Conservation (phyloP, 371 early-diverging fungal genomes). For the Actinomucor elegans region DNA sequence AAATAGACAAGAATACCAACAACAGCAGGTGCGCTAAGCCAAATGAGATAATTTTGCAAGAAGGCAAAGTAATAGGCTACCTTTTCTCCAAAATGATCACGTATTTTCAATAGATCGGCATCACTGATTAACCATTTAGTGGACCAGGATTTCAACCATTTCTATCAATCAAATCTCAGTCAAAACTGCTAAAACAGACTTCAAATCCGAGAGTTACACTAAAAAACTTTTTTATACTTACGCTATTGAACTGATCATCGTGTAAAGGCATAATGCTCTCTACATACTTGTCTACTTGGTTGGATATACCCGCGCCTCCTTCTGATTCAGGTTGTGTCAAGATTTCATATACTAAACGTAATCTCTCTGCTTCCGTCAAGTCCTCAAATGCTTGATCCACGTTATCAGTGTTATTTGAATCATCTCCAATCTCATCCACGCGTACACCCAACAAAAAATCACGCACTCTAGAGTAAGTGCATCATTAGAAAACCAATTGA, state of each 20-base stretch:
- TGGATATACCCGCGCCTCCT: constrained; percentile 72
- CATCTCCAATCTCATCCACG: constrained; percentile 34
- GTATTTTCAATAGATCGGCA: constrained; percentile 64
- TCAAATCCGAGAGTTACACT: too few species aligned
- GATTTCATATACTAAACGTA: constrained; percentile 72
- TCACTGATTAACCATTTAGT: constrained; percentile 73
- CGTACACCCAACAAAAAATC: constrained; percentile 71
- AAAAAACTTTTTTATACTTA: too few species aligned
- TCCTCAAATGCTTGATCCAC: constrained; percentile 24
- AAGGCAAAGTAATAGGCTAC: constrained; percentile 91
- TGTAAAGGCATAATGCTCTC: constrained; percentile 80
- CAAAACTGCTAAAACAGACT: too few species aligned
- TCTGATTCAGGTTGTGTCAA: constrained; percentile 65
- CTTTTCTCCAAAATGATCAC: constrained; percentile 87
- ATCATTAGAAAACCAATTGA: not conserved
- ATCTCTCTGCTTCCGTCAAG: constrained; percentile 70
- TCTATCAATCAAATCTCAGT: too few species aligned
- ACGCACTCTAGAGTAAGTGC: constrained; percentile 40
- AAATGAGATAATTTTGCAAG: constrained; percentile 80
- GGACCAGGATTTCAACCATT: constrained; percentile 80
- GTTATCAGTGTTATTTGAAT: constrained; percentile 15
- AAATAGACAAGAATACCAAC: constrained; percentile 65
- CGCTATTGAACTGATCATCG: constrained; percentile 72
- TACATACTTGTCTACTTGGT: constrained; percentile 55
- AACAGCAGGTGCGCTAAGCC: constrained; percentile 68